Conservation (phyloP, 2,329 filamentous ascomycete species). For the Clarireedia hainanense region DNA sequence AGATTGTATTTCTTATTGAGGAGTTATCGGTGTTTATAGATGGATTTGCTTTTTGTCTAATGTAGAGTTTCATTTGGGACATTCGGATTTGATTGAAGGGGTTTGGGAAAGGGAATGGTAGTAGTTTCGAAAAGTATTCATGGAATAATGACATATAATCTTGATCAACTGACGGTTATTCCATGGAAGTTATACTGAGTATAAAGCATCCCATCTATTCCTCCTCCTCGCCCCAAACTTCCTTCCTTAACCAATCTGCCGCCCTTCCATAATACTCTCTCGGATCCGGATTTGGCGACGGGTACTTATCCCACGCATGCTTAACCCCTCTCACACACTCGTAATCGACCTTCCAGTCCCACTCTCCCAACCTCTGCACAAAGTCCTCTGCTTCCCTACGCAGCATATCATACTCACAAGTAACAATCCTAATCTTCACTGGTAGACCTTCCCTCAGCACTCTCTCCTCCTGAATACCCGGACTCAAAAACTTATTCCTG, state of each 20-base stretch:
- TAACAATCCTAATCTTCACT: conserved; percentile 16
- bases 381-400: conserved; percentile 18
- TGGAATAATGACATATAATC: too few species aligned
- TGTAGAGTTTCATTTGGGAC: too few species aligned
- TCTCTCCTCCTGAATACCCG: conserved; percentile 14
- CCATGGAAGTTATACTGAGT: too few species aligned
- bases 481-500: conserved; percentile 3
- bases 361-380: conserved; percentile 14
- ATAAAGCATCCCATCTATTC: too few species aligned
- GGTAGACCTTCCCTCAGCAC: conserved; percentile 17
- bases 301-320: conserved; percentile 22
- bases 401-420: conserved; percentile 20
- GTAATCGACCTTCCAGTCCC: conserved; percentile 18
- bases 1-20: too few species aligned
- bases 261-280: conserved; percentile 1
- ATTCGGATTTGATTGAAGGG: too few species aligned
- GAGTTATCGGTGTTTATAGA: too few species aligned
- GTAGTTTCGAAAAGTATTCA: too few species aligned
- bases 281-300: not conserved
- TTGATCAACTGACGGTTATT: too few species aligned
- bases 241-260: conserved; percentile 1
- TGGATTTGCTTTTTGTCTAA: too few species aligned
- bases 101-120: too few species aligned
- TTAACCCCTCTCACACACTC: conserved; percentile 16
- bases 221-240: not conserved